Evolutionary conservation across 352 stramenopile species (phyloP).

Genomic region (Blastocystis sp.): DNA sequence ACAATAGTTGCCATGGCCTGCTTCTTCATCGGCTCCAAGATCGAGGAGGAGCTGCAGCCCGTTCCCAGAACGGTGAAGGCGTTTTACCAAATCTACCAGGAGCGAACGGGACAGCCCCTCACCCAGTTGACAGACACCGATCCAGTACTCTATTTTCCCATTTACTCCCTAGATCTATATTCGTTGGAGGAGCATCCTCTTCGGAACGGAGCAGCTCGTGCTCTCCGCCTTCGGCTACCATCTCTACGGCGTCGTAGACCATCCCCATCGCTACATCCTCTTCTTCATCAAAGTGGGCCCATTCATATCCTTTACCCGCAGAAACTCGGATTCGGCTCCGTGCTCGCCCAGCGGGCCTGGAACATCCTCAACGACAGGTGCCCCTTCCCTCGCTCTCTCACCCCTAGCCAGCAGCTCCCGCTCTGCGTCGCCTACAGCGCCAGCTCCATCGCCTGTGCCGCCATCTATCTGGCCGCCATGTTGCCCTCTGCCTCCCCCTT

Average conservation of each 20-base stretch:
- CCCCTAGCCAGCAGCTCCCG: constrained; percentile 13
- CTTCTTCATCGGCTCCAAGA: constrained; percentile 66
- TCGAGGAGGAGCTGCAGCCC: constrained; percentile 60
- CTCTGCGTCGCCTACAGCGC: constrained; percentile 37
- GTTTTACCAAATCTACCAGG: constrained; percentile 61
- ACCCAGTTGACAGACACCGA: constrained; percentile 38
- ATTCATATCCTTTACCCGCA: neutral
- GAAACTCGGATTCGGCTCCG: constrained; percentile 38
- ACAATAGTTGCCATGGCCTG: constrained; percentile 56
- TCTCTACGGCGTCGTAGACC: constrained; percentile 42
- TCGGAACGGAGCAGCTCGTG: constrained; percentile 63
- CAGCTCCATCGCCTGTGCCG: constrained; percentile 49
- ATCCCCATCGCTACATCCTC: constrained; percentile 62
- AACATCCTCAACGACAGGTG: constrained; percentile 68
- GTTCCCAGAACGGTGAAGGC: constrained; percentile 5
- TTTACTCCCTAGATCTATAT: constrained; percentile 52
- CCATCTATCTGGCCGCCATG: constrained; percentile 57
- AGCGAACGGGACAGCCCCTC: constrained; percentile 24
- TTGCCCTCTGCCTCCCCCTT: neutral
- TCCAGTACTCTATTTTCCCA: constrained; percentile 8
- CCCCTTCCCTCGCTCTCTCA: neutral
- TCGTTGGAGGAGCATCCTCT: constrained; percentile 37
- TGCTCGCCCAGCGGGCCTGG: constrained; percentile 50
- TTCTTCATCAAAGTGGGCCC: constrained; percentile 58
- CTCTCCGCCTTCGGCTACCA: constrained; percentile 65